These are phyloP conservation scores for Scedosporium dehoogii DNA, from an alignment of 2,329 filamentous ascomycete genomes.

Conservation along the genomic window DNA sequence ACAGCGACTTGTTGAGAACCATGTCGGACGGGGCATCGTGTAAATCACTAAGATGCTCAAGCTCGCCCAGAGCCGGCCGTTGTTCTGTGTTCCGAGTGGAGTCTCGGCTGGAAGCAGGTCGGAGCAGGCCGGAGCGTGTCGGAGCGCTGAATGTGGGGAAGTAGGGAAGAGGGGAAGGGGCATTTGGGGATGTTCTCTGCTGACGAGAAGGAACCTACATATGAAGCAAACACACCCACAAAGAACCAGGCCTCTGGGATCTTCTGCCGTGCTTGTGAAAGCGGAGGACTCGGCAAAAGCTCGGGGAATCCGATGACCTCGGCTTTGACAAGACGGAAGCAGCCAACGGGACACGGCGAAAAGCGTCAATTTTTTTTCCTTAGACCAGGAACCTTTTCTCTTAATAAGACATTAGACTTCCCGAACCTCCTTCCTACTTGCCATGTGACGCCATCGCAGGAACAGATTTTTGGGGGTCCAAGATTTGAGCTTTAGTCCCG, in stretches of 20 bases:
- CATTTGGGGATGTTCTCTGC: too few species aligned
- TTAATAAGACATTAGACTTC: not conserved
- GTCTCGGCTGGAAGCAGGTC: too few species aligned
- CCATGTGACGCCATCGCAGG: not conserved
- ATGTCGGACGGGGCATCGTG: too few species aligned
- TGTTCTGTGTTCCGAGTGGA: too few species aligned
- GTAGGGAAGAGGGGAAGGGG: too few species aligned
- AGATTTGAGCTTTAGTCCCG: not conserved
- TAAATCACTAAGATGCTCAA: too few species aligned
- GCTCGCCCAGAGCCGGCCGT: too few species aligned
- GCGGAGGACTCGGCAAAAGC: conserved; percentile 2
- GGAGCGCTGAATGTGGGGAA: too few species aligned
- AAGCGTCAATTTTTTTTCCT: not conserved
- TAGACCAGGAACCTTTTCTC: not conserved
- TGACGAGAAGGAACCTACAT: too few species aligned
- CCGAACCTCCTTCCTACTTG: not conserved
- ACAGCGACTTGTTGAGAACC: too few species aligned
- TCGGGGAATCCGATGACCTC: conserved; percentile 1
- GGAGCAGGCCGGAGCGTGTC: too few species aligned
- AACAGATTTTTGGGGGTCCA: not conserved
- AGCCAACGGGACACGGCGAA: not conserved
- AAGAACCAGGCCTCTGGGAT: not conserved
- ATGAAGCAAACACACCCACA: too few species aligned
- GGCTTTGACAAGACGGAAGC: not conserved
- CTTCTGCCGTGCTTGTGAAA: not conserved